These are phyloP conservation scores for Pichia membranifaciens DNA, from an alignment of 805 yeast genomes.

Conservation along the genomic window DNA sequence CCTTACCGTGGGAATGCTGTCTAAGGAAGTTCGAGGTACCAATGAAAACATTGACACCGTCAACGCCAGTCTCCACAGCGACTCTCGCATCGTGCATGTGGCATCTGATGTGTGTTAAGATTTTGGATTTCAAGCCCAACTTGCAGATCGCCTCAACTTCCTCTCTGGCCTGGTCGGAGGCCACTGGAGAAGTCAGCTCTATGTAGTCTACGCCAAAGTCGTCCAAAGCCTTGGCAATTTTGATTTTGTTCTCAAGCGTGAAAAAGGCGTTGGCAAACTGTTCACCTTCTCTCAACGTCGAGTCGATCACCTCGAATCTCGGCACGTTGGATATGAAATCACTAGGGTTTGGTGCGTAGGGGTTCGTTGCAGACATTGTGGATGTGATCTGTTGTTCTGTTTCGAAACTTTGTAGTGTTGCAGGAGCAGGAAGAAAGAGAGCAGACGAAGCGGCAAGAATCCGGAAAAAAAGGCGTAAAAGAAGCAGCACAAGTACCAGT, in stretches of 20 bases:
- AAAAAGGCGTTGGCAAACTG: slow-evolving; percentile 60
- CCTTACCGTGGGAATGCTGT: slow-evolving; percentile 55
- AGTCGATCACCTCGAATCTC: slow-evolving; percentile 49
- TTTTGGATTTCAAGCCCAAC: slow-evolving; percentile 52
- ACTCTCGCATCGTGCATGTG: slow-evolving; percentile 57
- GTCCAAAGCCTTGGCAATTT: slow-evolving; percentile 55
- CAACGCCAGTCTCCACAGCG: slow-evolving; percentile 59
- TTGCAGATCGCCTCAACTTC: slow-evolving; percentile 58
- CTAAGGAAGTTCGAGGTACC: slow-evolving; percentile 55
- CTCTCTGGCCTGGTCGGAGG: slow-evolving; percentile 49
- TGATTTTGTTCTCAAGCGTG: slow-evolving; percentile 49
- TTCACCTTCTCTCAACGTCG: slow-evolving; percentile 59
- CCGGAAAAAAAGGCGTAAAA: no score
- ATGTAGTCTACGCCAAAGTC: slow-evolving; percentile 59
- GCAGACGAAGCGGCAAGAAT: no score
- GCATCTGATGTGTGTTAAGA: slow-evolving; percentile 55
- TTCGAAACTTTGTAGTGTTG: no score
- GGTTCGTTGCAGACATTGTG: slow-evolving; percentile 30
- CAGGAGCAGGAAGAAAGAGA: no score
- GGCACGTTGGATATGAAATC: slow-evolving; percentile 51
- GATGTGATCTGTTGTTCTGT: no score
- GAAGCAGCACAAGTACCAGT: background rate
- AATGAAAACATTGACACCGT: slow-evolving; percentile 56
- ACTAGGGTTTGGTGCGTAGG: slow-evolving; percentile 55
- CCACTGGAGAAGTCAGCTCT: slow-evolving; percentile 55